Percentiles rank a stretch among this genome's conserved stretches.
Conservation (phyloP, 306 rosid genomes). For the Morella rubra region DNA sequence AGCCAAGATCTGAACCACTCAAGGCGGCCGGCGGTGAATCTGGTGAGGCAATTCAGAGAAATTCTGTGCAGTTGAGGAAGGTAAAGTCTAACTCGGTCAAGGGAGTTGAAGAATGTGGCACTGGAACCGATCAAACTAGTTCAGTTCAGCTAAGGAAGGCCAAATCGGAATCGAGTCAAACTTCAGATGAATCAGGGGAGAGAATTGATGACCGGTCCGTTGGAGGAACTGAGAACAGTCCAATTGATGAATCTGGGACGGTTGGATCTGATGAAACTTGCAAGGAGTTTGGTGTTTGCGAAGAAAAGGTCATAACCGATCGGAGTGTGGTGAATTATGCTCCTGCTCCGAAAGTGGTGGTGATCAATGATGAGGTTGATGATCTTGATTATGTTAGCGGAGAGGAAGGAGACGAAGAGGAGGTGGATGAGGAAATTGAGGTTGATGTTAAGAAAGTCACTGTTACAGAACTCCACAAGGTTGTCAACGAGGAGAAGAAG, state of each 20-base stretch:
- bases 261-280: constrained; percentile 41
- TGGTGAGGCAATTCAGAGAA: constrained; percentile 31
- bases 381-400: constrained; percentile 13
- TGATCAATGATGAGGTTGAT: constrained; percentile 22
- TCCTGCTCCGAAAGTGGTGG: constrained; percentile 34
- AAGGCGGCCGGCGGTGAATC: constrained; percentile 31
- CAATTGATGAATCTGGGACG: constrained; percentile 40
- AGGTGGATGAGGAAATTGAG: constrained; percentile 31
- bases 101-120: constrained; percentile 13
- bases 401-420: constrained; percentile 29
- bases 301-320: constrained; percentile 52
- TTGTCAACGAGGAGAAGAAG: constrained; percentile 31
- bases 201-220: constrained; percentile 26
- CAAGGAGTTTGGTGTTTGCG: constrained; percentile 53
- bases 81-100: constrained; percentile 44
- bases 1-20: constrained; percentile 36
- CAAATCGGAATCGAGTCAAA: constrained; percentile 35
- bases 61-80: constrained; percentile 43
- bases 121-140: constrained; percentile 16
- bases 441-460: constrained; percentile 63
- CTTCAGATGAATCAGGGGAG: constrained; percentile 30
- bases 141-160: constrained; percentile 43
- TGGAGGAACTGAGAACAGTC: constrained; percentile 40
- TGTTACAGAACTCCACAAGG: constrained; percentile 33
- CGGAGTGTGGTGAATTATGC: constrained; percentile 28